A percentile compares a stretch with the other conserved stretches of the same genome.
Conservation (phyloP, 805 yeast species). For the Pichia insulana region DNA sequence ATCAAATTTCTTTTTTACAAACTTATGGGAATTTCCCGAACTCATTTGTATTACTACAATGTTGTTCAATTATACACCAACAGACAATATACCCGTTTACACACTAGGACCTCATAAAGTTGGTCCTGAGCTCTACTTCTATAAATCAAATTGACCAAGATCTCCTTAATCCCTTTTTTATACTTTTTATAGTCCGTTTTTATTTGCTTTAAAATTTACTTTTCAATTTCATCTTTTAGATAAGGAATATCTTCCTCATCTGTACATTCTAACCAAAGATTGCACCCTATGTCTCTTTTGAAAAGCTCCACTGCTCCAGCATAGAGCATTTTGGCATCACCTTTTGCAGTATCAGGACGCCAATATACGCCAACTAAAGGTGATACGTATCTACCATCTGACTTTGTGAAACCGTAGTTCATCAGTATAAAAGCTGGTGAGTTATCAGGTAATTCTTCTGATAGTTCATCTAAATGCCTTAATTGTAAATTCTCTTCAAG, state of each 20-base stretch:
- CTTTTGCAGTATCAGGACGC: slow-evolving; percentile 81
- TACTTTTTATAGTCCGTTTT: neutral
- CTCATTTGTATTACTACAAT: slow-evolving; percentile 44
- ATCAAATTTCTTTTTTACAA: slow-evolving; percentile 38
- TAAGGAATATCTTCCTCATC: slow-evolving; percentile 68
- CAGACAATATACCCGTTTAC: slow-evolving; percentile 18
- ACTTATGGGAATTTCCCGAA: slow-evolving; percentile 43
- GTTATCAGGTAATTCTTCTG: slow-evolving; percentile 75
- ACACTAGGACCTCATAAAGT: neutral
- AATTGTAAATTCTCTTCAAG: slow-evolving; percentile 38
- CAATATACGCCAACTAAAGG: slow-evolving; percentile 82
- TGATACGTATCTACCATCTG: slow-evolving; percentile 63
- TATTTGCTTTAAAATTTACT: slow-evolving; percentile 1
- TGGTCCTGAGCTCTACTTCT: neutral
- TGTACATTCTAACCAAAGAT: slow-evolving; percentile 47
- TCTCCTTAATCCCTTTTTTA: neutral
- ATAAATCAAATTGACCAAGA: too few species aligned
- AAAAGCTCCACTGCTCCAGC: slow-evolving; percentile 85
- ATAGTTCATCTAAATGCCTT: slow-evolving; percentile 48
- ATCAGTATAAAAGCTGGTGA: slow-evolving; percentile 67
- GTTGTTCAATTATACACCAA: slow-evolving; percentile 31
- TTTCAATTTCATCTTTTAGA: slow-evolving; percentile 32
- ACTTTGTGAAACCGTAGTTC: slow-evolving; percentile 59
- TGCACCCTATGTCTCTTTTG: slow-evolving; percentile 71
- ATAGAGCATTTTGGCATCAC: slow-evolving; percentile 74